A percentile compares a stretch with the other conserved stretches of the same genome.
Conservation (phyloP, 495 filamentous ascomycete genomes). For the Penicillium fimorum region DNA sequence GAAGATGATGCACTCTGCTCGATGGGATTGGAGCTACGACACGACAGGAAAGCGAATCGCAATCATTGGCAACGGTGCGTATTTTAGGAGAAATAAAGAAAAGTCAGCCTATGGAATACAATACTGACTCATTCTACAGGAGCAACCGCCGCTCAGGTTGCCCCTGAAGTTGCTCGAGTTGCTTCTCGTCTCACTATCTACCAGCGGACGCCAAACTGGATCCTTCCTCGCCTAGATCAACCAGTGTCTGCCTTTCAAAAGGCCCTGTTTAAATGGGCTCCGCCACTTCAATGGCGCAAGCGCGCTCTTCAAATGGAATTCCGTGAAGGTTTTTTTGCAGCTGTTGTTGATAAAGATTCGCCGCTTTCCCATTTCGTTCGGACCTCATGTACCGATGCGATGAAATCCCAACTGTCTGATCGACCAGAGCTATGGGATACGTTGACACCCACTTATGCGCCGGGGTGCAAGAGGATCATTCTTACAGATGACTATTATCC, state of each 20-base stretch:
- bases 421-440: conserved; percentile 48
- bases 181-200: conserved; percentile 60
- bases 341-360: conserved; percentile 37
- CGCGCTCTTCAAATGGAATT: conserved; percentile 49
- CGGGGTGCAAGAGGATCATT: conserved; percentile 57
- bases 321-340: conserved; percentile 43
- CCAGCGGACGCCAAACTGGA: conserved; percentile 68
- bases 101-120: conserved; percentile 20
- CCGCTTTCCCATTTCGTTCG: conserved; percentile 33
- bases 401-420: conserved; percentile 38
- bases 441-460: conserved; percentile 50
- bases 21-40: conserved; percentile 51
- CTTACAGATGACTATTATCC: conserved; percentile 57
- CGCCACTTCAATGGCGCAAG: conserved; percentile 46
- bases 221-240: conserved; percentile 48
- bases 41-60: conserved; percentile 51
- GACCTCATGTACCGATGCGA: conserved; percentile 21
- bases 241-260: conserved; percentile 40
- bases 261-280: conserved; percentile 41
- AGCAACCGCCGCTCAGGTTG: conserved; percentile 69
- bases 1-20: conserved; percentile 53
- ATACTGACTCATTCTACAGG: conserved; percentile 48
- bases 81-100: not conserved
- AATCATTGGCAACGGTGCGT: conserved; percentile 53
- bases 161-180: conserved; percentile 59